Evolutionary conservation across 1,284 basidiomycete species (phyloP), one percentile per base, ranked within the genome.

Genomic region (Naganishia cerealis): DNA sequence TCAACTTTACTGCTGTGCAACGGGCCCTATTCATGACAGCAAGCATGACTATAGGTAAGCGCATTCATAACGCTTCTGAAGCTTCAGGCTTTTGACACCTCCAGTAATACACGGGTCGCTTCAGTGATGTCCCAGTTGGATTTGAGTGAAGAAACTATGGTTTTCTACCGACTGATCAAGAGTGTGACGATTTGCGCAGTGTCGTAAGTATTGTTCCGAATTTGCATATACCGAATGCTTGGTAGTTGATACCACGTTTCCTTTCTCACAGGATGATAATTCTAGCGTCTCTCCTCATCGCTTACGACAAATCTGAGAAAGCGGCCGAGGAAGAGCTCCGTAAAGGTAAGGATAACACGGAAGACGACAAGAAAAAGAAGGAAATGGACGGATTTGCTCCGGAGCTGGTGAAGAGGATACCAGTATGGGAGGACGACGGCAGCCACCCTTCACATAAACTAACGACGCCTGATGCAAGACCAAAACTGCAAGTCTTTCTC

Each of bases 51-150:
- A 70, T 70, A 21, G 66, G 69, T 70, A 15, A 65, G 66, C 39
- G 18, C 12, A 36, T 21, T 16, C 16, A 5, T 36, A 26, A 33
- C 4, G 21, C 57, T 39, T 16, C 1, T 29, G 21, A 16, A 33
- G 29, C 29, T 43, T 33, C 13, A 43, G 43, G 40, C 24, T 12
- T 21, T 26, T 42, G 29, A 33, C 29, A 33, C n/a, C 8, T 50
- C 9, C 16, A 46, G n/a, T 40, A 18, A 39, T 6, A 18, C 36
- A 15, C 1, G 9, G 29, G n/a, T 48, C 36, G 6, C 29, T 36
- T 53, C 29, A 71, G 70, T 66, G 21, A 71, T 71, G 70, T 68
- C 62, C n/a, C 70, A 71, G 57, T 24, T 71, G 53, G 52, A 68
- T 29, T 26, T 71, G 52, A 68, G 62, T 53, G 62, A 65, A 21